Conservation (phyloP, 2,329 filamentous ascomycete species). For the Penicillium palitans region DNA sequence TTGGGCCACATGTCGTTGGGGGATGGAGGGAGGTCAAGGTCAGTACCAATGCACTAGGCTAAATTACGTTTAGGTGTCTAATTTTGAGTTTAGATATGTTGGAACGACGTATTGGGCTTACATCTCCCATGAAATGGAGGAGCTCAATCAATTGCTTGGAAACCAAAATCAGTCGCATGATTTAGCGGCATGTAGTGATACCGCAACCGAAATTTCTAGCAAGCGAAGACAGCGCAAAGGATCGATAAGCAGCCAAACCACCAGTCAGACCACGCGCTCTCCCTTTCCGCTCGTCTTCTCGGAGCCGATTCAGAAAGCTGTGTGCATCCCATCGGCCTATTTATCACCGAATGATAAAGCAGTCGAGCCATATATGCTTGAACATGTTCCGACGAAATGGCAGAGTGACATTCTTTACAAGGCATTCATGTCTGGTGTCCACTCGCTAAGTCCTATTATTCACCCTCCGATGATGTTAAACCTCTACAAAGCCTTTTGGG, state of each 20-base stretch:
- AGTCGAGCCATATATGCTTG: slow-evolving; percentile 43
- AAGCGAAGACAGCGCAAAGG: slow-evolving; percentile 28
- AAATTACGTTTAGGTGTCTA: neutral
- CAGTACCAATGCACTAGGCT: neutral
- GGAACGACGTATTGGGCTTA: slow-evolving; percentile 50
- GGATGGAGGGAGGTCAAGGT: slow-evolving; percentile 42
- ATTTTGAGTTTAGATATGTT: slow-evolving; percentile 39
- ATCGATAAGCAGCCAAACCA: slow-evolving; percentile 14
- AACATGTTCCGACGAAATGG: slow-evolving; percentile 45
- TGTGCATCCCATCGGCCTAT: slow-evolving; percentile 41
- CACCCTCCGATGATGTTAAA: slow-evolving; percentile 45
- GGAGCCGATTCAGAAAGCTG: slow-evolving; percentile 36
- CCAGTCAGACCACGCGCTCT: neutral
- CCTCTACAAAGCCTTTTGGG: slow-evolving; percentile 47
- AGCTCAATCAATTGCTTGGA: slow-evolving; percentile 45
- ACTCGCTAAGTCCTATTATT: slow-evolving; percentile 47
- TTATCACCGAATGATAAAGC: slow-evolving; percentile 34
- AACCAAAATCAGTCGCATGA: slow-evolving; percentile 43
- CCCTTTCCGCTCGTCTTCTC: slow-evolving; percentile 7
- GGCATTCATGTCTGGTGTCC: slow-evolving; percentile 49
- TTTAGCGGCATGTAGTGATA: neutral
- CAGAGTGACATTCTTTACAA: slow-evolving; percentile 51
- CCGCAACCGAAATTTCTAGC: neutral
- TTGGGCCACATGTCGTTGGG: slow-evolving; percentile 46
- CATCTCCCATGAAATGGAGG: slow-evolving; percentile 48